phyloP scores from a whole-genome alignment of 257 asterid genomes.

The Nicotiana attenuata region DNA sequence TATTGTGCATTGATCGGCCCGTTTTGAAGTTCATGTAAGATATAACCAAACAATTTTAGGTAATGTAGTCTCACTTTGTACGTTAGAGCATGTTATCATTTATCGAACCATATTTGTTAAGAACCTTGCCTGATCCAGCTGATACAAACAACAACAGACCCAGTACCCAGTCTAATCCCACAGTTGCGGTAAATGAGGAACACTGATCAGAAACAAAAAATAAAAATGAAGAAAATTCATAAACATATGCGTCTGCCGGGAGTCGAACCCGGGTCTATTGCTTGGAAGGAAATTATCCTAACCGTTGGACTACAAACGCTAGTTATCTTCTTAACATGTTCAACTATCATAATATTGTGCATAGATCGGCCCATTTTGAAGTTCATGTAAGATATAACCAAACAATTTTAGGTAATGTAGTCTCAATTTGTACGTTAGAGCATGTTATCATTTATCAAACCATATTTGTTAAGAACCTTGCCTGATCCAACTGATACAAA shows the following conservation, averaged over 20 bases:
- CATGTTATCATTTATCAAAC: background rate
- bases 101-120: too few relatives aligned
- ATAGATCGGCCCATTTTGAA: background rate
- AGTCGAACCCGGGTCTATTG: conserved; percentile 99
- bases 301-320: conserved; percentile 82
- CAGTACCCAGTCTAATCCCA: too few relatives aligned
- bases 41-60: too few relatives aligned
- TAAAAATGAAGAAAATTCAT: too few relatives aligned
- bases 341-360: background rate
- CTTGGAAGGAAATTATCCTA: conserved; percentile 99
- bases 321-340: too few relatives aligned
- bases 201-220: too few relatives aligned
- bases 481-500: too few relatives aligned
- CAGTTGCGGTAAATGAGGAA: too few relatives aligned
- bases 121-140: too few relatives aligned
- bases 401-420: background rate
- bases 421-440: background rate
- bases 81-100: too few relatives aligned
- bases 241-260: conserved; percentile 75
- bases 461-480: background rate
- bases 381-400: background rate
- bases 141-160: too few relatives aligned
- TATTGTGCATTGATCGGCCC: background rate
- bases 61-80: too few relatives aligned
- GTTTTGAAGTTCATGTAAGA: background rate